These are phyloP conservation scores for Kuraishia floccosa DNA, from an alignment of 805 yeast genomes.

Conservation along the genomic window DNA sequence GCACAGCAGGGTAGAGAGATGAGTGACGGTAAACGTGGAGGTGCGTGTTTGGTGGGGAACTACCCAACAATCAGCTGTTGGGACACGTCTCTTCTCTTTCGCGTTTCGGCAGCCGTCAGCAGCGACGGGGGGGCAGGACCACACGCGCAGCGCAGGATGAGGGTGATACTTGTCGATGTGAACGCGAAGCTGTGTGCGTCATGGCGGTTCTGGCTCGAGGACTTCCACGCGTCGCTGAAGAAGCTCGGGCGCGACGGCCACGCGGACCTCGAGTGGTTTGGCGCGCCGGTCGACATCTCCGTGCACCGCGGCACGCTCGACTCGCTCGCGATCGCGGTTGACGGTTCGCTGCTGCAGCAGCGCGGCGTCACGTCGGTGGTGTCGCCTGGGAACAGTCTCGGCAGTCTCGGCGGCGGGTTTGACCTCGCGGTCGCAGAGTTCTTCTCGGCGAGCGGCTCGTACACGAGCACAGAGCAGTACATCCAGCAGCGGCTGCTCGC, in stretches of 20 bases:
- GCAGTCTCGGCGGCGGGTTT: slow-evolving; percentile 41
- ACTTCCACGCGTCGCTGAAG: slow-evolving; percentile 5
- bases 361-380: slow-evolving; percentile 21
- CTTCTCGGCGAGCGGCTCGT: slow-evolving; percentile 8
- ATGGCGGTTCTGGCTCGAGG: slow-evolving; percentile 9
- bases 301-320: slow-evolving; percentile 11
- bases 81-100: no score
- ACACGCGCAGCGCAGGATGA: no score
- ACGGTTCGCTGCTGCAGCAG: not conserved
- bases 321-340: not conserved
- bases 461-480: slow-evolving; percentile 12
- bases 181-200: slow-evolving; percentile 9
- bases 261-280: slow-evolving; percentile 9
- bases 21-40: no score
- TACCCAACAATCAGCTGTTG: no score
- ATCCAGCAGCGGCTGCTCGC: slow-evolving; percentile 7
- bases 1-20: no score
- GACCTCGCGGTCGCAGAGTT: slow-evolving; percentile 23
- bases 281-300: slow-evolving; percentile 8
- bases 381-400: slow-evolving; percentile 42
- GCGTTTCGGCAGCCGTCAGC: no score
- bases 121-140: no score
- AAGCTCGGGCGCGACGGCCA: no score
- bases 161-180: slow-evolving; percentile 11
- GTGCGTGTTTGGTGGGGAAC: no score